Percentiles rank a stretch among this genome's conserved stretches.
Conservation (phyloP, 164 flowering plant species). For the Warburgia ugandensis region DNA sequence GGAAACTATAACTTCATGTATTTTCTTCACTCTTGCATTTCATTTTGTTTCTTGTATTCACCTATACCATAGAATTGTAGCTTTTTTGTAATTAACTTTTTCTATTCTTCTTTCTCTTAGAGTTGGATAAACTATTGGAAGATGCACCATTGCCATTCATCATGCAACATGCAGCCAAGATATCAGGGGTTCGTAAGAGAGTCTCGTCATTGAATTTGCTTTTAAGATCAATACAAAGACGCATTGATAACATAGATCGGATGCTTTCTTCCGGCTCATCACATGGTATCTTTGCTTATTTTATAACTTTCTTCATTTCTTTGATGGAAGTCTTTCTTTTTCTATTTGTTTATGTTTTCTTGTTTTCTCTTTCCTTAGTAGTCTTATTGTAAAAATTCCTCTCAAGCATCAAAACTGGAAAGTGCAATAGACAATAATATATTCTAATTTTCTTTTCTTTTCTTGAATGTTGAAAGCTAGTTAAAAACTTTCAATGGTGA, state of each 20-base stretch:
- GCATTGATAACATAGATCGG: slow-evolving; percentile 80
- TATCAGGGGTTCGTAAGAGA: slow-evolving; percentile 75
- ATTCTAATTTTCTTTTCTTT: no score
- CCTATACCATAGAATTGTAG: background rate
- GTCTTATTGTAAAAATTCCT: no score
- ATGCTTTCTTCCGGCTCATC: slow-evolving; percentile 41
- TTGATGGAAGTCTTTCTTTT: background rate
- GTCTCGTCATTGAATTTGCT: slow-evolving; percentile 66
- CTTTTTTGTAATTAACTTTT: background rate
- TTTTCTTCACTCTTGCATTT: background rate
- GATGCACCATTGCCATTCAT: slow-evolving; percentile 93
- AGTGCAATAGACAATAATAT: no score
- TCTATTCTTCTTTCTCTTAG: slow-evolving; percentile 29
- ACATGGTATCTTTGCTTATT: slow-evolving; percentile 34
- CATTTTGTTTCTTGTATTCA: background rate
- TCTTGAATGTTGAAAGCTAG: no score
- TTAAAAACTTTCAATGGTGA: no score
- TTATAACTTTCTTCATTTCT: background rate
- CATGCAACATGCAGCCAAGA: slow-evolving; percentile 87
- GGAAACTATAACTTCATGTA: no score
- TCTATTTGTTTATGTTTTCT: background rate
- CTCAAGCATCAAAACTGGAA: no score
- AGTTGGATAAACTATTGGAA: slow-evolving; percentile 84
- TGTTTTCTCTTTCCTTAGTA: no score
- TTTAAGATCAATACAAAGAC: slow-evolving; percentile 64